Evolutionary conservation across 768 basidiomycete species (phyloP).

Genomic region (Termitomyces sp.): DNA sequence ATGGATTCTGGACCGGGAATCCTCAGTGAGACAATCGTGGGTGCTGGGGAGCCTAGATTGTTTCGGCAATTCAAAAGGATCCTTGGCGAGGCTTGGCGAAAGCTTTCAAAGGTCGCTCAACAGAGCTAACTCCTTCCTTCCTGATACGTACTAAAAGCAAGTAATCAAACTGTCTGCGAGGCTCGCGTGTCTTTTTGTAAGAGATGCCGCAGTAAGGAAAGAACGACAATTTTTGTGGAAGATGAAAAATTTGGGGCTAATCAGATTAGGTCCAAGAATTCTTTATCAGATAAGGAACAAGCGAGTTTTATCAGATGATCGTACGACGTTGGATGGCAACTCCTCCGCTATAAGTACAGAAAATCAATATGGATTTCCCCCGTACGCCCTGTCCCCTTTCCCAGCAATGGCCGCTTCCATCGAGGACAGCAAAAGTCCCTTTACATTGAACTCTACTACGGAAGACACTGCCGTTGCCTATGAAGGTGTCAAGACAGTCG

Average conservation of each 20-base stretch:
- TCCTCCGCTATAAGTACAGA: conserved; percentile 5
- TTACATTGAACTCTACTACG: background rate
- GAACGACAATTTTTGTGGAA: too few relatives aligned
- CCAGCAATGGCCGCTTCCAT: conserved; percentile 4
- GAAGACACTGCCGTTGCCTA: conserved; percentile 23
- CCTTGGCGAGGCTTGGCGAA: background rate
- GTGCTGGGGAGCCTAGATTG: background rate
- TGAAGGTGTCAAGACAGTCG: conserved; percentile 40
- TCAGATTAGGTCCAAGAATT: conserved; percentile 8
- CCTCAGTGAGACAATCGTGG: background rate
- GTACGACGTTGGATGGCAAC: conserved; percentile 1
- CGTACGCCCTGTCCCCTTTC: background rate
- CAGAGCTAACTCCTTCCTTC: background rate
- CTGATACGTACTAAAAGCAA: background rate
- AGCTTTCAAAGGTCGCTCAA: too few relatives aligned
- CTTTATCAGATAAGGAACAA: conserved; percentile 17
- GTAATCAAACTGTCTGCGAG: too few relatives aligned
- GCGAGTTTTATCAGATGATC: conserved; percentile 19
- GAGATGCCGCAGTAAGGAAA: too few relatives aligned
- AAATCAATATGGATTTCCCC: background rate
- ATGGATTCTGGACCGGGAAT: background rate
- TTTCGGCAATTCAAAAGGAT: background rate
- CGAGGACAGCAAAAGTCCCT: conserved; percentile 2
- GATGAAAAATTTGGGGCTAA: conserved; percentile 3
- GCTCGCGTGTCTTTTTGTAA: background rate